Conservation (phyloP, 768 basidiomycete genomes). For the Paxillus involutus region DNA sequence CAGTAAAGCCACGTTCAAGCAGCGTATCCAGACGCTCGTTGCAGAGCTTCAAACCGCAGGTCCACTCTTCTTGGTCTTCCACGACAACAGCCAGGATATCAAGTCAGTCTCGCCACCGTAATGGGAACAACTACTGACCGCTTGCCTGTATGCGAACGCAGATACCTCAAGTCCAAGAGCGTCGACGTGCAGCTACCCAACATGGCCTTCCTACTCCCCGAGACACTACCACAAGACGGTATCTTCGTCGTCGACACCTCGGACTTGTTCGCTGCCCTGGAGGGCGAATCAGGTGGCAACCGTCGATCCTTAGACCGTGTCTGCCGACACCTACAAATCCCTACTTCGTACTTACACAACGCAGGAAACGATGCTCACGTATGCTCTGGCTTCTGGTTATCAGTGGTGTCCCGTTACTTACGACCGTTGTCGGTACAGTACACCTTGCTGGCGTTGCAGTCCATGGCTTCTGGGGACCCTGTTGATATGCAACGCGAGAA, state of each 20-base stretch:
- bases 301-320: constrained; percentile 57
- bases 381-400: constrained; percentile 19
- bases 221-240: constrained; percentile 48
- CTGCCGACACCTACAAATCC: constrained; percentile 62
- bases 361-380: constrained; percentile 88
- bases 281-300: constrained; percentile 56
- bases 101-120: constrained; percentile 43
- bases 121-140: neutral
- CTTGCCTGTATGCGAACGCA: constrained; percentile 19
- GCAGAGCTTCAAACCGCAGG: constrained; percentile 40
- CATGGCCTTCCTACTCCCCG: constrained; percentile 58
- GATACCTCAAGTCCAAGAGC: constrained; percentile 50
- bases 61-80: constrained; percentile 78
- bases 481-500: constrained; percentile 75
- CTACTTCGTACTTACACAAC: constrained; percentile 65
- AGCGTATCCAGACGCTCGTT: constrained; percentile 49
- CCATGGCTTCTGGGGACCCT: constrained; percentile 74
- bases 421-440: constrained; percentile 45
- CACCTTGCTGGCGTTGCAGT: constrained; percentile 61
- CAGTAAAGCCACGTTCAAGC: constrained; percentile 49
- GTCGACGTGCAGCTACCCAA: constrained; percentile 55
- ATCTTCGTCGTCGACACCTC: constrained; percentile 72
- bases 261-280: constrained; percentile 72
- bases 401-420: neutral
- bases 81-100: constrained; percentile 76